Evolutionary conservation across 352 stramenopile genomes (phyloP), one percentile per base, ranked within the genome.

Genomic region (Phytophthora boehmeriae): DNA sequence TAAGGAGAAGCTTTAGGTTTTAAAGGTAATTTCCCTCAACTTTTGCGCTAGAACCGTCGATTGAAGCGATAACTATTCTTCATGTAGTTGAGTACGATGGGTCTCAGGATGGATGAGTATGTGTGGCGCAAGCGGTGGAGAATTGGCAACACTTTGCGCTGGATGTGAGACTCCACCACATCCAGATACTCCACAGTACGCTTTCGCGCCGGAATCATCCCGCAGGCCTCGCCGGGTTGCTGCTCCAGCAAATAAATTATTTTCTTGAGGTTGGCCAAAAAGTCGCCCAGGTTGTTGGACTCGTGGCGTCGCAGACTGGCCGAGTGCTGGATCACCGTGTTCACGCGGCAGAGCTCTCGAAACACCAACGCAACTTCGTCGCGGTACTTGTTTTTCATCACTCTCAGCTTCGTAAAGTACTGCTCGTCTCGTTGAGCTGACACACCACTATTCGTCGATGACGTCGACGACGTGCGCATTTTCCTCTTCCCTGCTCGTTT

Each of bases 171-270:
- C 73, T 94, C 86, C 47, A 94, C 83, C 43, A 90, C 76, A 59
- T 92, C 78, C 50, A 94, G 61, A 47, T 92, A 92, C 64, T 86
- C 83, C 8, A 92, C 71, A 19, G 79, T 88, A 48, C 83, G 80
- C 64, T 92, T 92, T 20, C 79, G 74, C 11, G 69, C 57, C 36
- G 83, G 78, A 64, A 92, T 92, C 76, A 92, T 90, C 27, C 82
- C 82, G 52, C 72, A 77, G 48, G 84, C 76, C 59, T 94, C 84
- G 41, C 79, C 76, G 25, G 80, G 83, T 45, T 89, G 83, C 70
- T 94, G 86, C 60, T 91, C 82, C 46, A 94, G 70, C 78, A 94
- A 84, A 88, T 90, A 91, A 86, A 92, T 91, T 82, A 94, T 92
- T 63, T 92, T 92, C 71, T 92, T 94, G 59, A 94, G 79, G 72